Evolutionary conservation across 768 basidiomycete genomes (phyloP).

Genomic region (Tulasnella sp.): DNA sequence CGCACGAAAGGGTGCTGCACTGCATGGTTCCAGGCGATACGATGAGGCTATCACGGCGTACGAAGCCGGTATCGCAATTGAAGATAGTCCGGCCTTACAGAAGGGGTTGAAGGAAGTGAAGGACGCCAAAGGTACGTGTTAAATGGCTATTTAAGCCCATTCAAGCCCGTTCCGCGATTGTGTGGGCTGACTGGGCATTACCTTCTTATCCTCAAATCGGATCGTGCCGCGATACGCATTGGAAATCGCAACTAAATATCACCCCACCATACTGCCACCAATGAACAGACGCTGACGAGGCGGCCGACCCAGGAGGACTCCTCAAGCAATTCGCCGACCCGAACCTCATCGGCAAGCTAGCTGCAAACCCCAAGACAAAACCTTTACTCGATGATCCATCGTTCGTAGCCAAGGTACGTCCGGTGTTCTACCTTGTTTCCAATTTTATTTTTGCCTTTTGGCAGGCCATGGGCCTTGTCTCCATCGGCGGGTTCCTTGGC

Average conservation of each 20-base stretch:
- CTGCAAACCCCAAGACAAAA: constrained; percentile 78
- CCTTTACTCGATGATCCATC: constrained; percentile 78
- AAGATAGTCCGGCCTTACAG: constrained; percentile 70
- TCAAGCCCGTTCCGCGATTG: background rate
- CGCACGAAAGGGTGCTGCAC: constrained; percentile 86
- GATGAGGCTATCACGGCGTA: constrained; percentile 83
- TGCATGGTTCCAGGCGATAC: constrained; percentile 75
- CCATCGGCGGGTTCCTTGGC: background rate
- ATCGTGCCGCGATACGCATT: background rate
- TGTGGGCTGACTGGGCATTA: background rate
- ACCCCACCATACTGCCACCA: background rate
- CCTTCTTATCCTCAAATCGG: background rate
- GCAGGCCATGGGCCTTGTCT: background rate
- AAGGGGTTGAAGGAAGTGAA: constrained; percentile 88
- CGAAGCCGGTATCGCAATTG: constrained; percentile 73
- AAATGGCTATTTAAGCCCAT: constrained; percentile 7
- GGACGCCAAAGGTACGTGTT: constrained; percentile 66
- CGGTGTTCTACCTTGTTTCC: constrained; percentile 21
- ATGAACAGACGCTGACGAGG: constrained; percentile 41
- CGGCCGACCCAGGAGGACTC: constrained; percentile 57
- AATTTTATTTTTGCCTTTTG: background rate
- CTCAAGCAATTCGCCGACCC: constrained; percentile 82
- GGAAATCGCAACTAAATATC: background rate
- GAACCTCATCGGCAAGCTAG: constrained; percentile 75
- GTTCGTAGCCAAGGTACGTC: constrained; percentile 65